Percentiles rank a stretch among this genome's conserved stretches.
phyloP scores from a whole-genome alignment of 116 monocot species.

The Posidonia oceanica region DNA sequence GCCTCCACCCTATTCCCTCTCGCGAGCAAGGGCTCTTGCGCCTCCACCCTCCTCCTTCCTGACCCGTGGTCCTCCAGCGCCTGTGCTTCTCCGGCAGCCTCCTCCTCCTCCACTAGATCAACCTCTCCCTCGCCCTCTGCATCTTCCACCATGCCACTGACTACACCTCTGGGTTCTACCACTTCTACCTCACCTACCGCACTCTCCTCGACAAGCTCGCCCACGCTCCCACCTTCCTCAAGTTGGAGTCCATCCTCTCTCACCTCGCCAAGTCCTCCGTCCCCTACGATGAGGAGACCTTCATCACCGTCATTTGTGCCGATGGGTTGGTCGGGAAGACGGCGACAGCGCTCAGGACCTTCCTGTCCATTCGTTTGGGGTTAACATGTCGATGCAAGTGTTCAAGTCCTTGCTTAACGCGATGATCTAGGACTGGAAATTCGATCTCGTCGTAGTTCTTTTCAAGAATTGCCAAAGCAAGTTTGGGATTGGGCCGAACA shows the following conservation, averaged over 20 bases:
- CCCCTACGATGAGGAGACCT: conserved; percentile 43
- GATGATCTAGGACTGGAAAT: conserved; percentile 43
- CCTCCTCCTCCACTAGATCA: conserved; percentile 28
- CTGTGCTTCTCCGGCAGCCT: too few relatives aligned
- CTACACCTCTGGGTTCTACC: conserved; percentile 43
- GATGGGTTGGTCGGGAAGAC: conserved; percentile 40
- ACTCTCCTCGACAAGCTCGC: conserved; percentile 42
- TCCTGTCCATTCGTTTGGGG: conserved; percentile 54
- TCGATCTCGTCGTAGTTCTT: conserved; percentile 35
- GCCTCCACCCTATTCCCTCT: too few relatives aligned
- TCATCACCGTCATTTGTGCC: conserved; percentile 55
- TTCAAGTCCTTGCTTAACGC: conserved; percentile 76
- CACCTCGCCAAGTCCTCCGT: conserved; percentile 23
- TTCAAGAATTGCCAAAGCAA: conserved; percentile 33
- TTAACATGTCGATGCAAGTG: conserved; percentile 42
- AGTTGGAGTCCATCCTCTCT: conserved; percentile 32
- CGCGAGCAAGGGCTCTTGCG: too few relatives aligned
- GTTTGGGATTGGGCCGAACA: conserved; percentile 54
- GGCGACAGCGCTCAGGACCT: conserved; percentile 23
- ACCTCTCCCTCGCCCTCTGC: conserved; percentile 25
- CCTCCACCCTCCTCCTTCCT: too few relatives aligned
- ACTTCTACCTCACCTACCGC: conserved; percentile 43
- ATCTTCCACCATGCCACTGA: conserved; percentile 46
- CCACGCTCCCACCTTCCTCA: conserved; percentile 28
- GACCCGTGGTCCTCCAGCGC: too few relatives aligned